Evolutionary conservation across 331 rosid species (phyloP).

Genomic region (Telfairia occidentalis): DNA sequence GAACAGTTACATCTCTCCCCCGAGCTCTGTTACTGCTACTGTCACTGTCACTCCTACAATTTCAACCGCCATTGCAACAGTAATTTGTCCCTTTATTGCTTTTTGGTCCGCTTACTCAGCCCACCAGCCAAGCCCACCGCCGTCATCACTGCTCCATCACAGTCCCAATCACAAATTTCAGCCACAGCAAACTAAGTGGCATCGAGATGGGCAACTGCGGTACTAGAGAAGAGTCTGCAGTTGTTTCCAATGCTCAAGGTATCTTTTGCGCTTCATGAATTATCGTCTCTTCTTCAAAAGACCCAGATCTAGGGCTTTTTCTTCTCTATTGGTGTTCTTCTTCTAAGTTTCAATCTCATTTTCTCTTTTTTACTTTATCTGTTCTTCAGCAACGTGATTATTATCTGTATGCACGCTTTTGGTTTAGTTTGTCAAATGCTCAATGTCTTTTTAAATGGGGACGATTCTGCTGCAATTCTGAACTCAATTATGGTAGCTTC

Average conservation of each 20-base stretch:
- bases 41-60: not conserved
- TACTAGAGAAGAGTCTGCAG: constrained; percentile 96
- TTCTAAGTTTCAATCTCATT: not conserved
- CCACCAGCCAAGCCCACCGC: not conserved
- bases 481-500: not conserved
- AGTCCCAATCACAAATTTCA: constrained; percentile 1
- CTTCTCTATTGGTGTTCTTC: not conserved
- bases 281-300: not conserved
- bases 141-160: constrained; percentile 11
- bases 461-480: not conserved
- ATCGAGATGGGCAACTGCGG: constrained; percentile 86
- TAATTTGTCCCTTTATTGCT: not conserved
- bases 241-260: constrained; percentile 95
- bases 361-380: not conserved
- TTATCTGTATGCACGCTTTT: not conserved
- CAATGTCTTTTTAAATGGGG: not conserved
- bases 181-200: not conserved
- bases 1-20: not conserved
- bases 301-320: constrained; percentile 22
- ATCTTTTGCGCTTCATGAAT: not conserved
- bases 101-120: constrained; percentile 4
- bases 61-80: constrained; percentile 5
- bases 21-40: constrained; percentile 2
- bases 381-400: not conserved
- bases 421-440: not conserved